Base-by-base conservation (phyloP, 192 early-diverging fungal species). In the Endogone sp. region DNA sequence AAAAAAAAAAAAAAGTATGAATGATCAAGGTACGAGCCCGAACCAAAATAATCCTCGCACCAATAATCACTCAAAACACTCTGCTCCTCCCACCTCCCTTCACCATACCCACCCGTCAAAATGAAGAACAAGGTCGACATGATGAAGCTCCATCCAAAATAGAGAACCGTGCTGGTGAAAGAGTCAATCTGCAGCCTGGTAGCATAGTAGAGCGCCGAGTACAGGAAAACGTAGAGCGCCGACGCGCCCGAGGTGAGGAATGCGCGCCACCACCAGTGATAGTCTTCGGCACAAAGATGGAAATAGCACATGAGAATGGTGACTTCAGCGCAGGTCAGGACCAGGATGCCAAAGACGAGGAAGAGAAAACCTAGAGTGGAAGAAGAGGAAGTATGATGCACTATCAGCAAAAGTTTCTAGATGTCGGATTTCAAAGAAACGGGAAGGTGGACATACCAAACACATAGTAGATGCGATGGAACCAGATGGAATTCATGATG, bases 401-500 rank as follows among this genome's bases (percentile, higher is more conserved):
- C n/a, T n/a, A n/a, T n/a, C n/a, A n/a, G n/a, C n/a, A n/a, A n/a
- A n/a, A n/a, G n/a, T n/a, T n/a, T n/a, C n/a, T n/a, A n/a, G n/a
- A n/a, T n/a, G n/a, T n/a, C n/a, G n/a, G n/a, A n/a, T n/a, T n/a
- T n/a, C n/a, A n/a, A n/a, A n/a, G n/a, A 3, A 11, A 21, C 11
- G 30, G 25, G 31, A n/a, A 20, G 3, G 6, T 16, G 8, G 3
- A 69, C 67, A 49, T 62, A 69, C 67, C 94, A 86, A 94, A 95
- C 64, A 95, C 89, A 72, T 96, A 95, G 81, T 96, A 98, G 25
- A 94, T 88, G 72, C 90, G 89, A 84, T 93, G 90, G 84, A 89
- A 90, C 94, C 94, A 96, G 58, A 97, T 94, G 56, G 89, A 91
- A 79, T 92, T 92, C 84, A 97, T 92, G 66, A 98, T 92, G 79